These are phyloP conservation scores for Persicaria tinctoria DNA, from an alignment of 148 eudicot genomes.

Conservation along the genomic window DNA sequence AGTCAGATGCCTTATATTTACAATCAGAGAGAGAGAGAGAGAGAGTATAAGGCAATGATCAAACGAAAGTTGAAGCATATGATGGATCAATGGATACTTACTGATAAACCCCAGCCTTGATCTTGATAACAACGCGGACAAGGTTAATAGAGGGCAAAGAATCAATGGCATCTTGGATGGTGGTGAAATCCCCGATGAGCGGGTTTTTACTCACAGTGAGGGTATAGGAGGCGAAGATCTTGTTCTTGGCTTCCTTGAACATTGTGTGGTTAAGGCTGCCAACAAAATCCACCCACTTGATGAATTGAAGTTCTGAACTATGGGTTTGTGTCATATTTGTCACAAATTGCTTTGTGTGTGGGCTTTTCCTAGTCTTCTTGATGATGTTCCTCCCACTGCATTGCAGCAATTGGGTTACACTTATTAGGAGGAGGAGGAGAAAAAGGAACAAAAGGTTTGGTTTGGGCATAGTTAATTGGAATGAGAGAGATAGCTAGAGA, in stretches of 20 bases:
- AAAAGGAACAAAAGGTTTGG: not conserved
- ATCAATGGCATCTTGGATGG: constrained; percentile 83
- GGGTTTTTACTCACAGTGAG: constrained; percentile 71
- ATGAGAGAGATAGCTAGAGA: constrained; percentile 21
- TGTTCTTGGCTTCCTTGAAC: constrained; percentile 61
- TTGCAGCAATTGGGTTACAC: constrained; percentile 8
- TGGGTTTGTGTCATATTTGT: constrained; percentile 38
- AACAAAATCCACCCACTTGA: constrained; percentile 85
- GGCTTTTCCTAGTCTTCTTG: not conserved
- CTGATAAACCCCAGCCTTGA: constrained; percentile 87
- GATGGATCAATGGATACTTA: constrained; percentile 25
- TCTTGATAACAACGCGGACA: constrained; percentile 66
- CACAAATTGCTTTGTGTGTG: constrained; percentile 1
- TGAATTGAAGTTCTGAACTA: constrained; percentile 55
- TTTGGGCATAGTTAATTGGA: not conserved
- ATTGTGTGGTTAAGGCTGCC: constrained; percentile 76
- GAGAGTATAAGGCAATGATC: too few species aligned
- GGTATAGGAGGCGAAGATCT: constrained; percentile 50
- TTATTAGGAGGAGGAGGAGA: not conserved
- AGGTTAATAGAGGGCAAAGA: constrained; percentile 72
- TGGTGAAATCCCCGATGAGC: constrained; percentile 56
- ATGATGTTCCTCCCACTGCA: constrained; percentile 6
- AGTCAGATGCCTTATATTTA: too few species aligned
- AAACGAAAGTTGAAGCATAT: not conserved
- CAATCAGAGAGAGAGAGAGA: too few species aligned